Percentiles rank a stretch among this genome's conserved stretches.
phyloP scores from a whole-genome alignment of 2,329 filamentous ascomycete species.

The Chalara sp. region DNA sequence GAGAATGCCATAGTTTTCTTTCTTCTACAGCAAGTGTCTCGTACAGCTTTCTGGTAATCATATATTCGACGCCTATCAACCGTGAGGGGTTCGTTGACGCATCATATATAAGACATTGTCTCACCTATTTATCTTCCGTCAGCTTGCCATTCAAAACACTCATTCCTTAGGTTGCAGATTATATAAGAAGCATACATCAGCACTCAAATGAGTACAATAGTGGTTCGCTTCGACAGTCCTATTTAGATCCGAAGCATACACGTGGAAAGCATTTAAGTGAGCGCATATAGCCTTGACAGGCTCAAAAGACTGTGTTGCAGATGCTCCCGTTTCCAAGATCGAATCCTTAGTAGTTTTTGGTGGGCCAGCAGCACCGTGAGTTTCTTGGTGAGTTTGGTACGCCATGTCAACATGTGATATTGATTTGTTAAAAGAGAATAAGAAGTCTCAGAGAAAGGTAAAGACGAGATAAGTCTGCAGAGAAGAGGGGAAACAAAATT shows the following conservation, averaged over 20 bases:
- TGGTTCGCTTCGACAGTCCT: constrained; percentile 73
- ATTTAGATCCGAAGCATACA: constrained; percentile 63
- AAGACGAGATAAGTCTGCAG: no score
- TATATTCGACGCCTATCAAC: constrained; percentile 83
- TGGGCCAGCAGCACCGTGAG: constrained; percentile 5
- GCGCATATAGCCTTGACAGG: constrained; percentile 72
- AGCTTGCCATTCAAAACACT: no score
- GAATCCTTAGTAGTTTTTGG: constrained; percentile 46
- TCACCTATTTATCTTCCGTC: no score
- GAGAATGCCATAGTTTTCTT: constrained; percentile 71
- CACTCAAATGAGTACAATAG: constrained; percentile 71
- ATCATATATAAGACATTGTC: constrained; percentile 84
- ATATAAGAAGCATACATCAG: constrained; percentile 45
- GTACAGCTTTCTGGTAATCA: constrained; percentile 60
- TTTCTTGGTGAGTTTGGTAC: neutral
- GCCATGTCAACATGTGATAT: no score
- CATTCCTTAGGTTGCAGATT: no score
- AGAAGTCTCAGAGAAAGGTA: no score
- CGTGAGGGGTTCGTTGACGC: constrained; percentile 57
- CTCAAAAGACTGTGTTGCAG: constrained; percentile 56
- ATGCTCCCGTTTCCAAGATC: constrained; percentile 54
- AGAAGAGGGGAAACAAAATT: no score
- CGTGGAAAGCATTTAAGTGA: constrained; percentile 73
- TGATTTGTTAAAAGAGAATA: no score
- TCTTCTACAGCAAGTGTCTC: constrained; percentile 58